Base-by-base conservation (phyloP, 768 basidiomycete genomes). In the Podaxis sp. region DNA sequence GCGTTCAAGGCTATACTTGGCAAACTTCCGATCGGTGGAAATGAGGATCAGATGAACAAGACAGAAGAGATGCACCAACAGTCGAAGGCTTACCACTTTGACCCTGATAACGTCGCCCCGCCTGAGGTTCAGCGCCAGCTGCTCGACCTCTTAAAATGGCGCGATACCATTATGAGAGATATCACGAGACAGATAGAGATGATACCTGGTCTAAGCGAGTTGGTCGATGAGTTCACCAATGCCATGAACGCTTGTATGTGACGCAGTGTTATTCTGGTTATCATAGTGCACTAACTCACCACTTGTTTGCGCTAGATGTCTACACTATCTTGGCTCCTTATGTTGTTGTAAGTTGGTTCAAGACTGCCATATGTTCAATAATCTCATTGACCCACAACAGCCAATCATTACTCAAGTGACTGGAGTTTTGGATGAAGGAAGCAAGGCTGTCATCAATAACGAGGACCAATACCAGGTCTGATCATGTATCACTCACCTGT, bases 241-340 rank as follows among this genome's bases (percentile, higher is more conserved):
- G 81, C 85, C 4, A 71, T 91, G 63, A 88, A 89, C 64, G 86
- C 85, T 65, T 90, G 88, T 85, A 64, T 61, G 84, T 71, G 37
- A 36, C 36, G 37, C 3, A 17, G 27, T 50, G 9, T 58, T 49
- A 8, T 15, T 49, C 47, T 2, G 24, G 43, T 33, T 22, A n/a
- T 41, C 9, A 17, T 1, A 27, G 22, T 53, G 40, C 25, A 60
- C 52, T 55, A 65, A 36, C 19, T 55, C 25, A 36, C 51, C 47
- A n/a, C 36, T 33, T 33, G 12, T 24, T 27, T 29, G 7, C 53
- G 38, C 24, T 49, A 87, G 85, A 83, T 66, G 82, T 89, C 25
- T 88, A 87, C 70, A 86, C 87, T 11, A 76, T 88, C 36, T 73
- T 90, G 41, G 87, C 89, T 25, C 88, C 89, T 12, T 89, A 83